A percentile compares a stretch with the other conserved stretches of the same genome.
Evolutionary conservation across 495 filamentous ascomycete genomes (phyloP).

Genomic region (Penicillium flavigenum): DNA sequence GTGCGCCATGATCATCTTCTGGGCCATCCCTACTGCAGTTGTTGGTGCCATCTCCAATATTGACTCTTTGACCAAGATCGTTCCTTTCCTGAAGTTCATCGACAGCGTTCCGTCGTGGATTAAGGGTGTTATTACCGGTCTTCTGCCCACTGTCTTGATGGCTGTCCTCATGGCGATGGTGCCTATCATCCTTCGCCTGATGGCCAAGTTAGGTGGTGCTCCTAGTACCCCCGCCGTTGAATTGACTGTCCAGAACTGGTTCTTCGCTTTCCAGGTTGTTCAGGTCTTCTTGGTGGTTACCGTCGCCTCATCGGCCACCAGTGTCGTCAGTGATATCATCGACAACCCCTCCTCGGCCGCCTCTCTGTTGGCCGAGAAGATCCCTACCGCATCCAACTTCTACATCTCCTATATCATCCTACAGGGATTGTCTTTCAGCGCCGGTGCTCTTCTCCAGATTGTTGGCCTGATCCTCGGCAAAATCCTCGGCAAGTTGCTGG

Average conservation of each 20-base stretch:
- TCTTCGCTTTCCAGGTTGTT: slow-evolving; percentile 93
- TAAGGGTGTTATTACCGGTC: slow-evolving; percentile 78
- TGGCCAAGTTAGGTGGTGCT: slow-evolving; percentile 76
- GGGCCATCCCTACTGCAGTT: slow-evolving; percentile 81
- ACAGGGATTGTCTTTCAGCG: slow-evolving; percentile 82
- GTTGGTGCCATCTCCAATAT: slow-evolving; percentile 90
- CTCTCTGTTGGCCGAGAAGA: slow-evolving; percentile 65
- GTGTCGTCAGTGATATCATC: slow-evolving; percentile 58
- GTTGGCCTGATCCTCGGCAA: slow-evolving; percentile 74
- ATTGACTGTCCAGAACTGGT: slow-evolving; percentile 83
- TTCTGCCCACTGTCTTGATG: slow-evolving; percentile 77
- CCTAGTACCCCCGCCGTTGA: slow-evolving; percentile 78
- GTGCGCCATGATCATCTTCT: slow-evolving; percentile 82
- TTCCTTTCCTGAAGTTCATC: slow-evolving; percentile 73
- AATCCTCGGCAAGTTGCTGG: slow-evolving; percentile 70
- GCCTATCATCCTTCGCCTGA: slow-evolving; percentile 77
- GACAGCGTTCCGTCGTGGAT: slow-evolving; percentile 66
- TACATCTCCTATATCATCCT: slow-evolving; percentile 95
- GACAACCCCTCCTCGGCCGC: slow-evolving; percentile 59
- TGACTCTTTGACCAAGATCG: slow-evolving; percentile 56
- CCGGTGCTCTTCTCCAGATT: slow-evolving; percentile 73
- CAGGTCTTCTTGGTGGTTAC: slow-evolving; percentile 94
- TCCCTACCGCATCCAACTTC: slow-evolving; percentile 86
- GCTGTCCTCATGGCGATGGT: slow-evolving; percentile 87
- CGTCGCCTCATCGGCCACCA: slow-evolving; percentile 63